Conservation (phyloP, 148 eudicot genomes). For the Rhododendron griersonianum region DNA sequence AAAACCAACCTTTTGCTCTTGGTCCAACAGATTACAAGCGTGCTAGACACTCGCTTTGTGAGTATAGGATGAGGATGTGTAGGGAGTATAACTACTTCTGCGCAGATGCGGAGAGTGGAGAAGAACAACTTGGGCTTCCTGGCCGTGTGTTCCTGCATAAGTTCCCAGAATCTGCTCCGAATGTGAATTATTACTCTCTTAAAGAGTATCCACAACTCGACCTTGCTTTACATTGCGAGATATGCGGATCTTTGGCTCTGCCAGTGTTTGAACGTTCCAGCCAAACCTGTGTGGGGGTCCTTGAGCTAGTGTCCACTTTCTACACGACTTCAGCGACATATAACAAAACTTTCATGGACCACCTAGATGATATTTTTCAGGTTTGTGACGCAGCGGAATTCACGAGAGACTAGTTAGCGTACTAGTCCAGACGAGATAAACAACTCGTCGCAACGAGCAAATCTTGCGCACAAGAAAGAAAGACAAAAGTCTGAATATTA, state of each 20-base stretch:
- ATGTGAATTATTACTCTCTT: not conserved
- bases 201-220: not conserved
- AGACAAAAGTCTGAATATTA: no score
- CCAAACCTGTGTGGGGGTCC: not conserved
- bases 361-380: not conserved
- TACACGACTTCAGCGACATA: no score
- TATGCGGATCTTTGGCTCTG: not conserved
- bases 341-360: not conserved
- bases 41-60: not conserved
- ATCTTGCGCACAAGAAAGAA: no score
- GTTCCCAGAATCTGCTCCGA: slow-evolving; percentile 31
- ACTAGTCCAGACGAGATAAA: no score
- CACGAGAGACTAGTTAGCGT: no score
- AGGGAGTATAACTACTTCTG: slow-evolving; percentile 19
- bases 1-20: not conserved
- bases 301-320: not conserved
- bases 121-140: not conserved
- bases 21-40: accelerated
- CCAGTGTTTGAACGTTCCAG: slow-evolving; percentile 1
- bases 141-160: slow-evolving; percentile 22
- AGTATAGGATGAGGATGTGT: slow-evolving; percentile 42
- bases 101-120: not conserved
- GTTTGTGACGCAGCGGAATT: no score
- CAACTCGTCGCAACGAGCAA: no score
- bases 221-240: not conserved